Evolutionary conservation across 2,329 filamentous ascomycete genomes (phyloP).

Genomic region (Zarea fungicola): DNA sequence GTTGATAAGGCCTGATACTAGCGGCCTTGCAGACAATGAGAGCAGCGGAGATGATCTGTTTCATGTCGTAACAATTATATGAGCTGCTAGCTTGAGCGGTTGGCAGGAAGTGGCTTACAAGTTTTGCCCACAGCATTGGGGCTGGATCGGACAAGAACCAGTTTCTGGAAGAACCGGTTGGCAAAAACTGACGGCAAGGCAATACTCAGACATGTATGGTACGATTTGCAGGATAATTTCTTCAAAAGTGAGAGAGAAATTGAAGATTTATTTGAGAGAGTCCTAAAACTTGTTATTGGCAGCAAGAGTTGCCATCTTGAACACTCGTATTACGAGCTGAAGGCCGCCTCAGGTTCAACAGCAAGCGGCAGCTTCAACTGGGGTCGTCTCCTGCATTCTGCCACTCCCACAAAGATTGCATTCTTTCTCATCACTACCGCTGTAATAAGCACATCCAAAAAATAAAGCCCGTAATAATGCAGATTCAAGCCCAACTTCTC

Average conservation of each 20-base stretch:
- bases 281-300: neutral
- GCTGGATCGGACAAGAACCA: neutral
- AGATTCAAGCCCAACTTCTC: no score
- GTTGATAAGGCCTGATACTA: neutral
- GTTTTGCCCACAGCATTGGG: neutral
- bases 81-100: no score
- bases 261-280: neutral
- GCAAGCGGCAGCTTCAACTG: no score
- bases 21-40: neutral
- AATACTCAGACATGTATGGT: neutral
- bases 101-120: neutral
- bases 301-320: neutral
- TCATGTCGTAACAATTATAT: neutral
- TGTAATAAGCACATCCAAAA: no score
- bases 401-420: no score
- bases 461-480: no score
- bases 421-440: no score
- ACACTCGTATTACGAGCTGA: no score
- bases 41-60: neutral
- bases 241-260: conserved; percentile 3
- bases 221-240: neutral
- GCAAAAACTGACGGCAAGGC: neutral
- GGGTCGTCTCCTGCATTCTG: no score
- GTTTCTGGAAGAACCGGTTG: neutral
- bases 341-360: no score